Base-by-base conservation (phyloP, 2,329 filamentous ascomycete genomes). In the Thyridium curvatum region DNA sequence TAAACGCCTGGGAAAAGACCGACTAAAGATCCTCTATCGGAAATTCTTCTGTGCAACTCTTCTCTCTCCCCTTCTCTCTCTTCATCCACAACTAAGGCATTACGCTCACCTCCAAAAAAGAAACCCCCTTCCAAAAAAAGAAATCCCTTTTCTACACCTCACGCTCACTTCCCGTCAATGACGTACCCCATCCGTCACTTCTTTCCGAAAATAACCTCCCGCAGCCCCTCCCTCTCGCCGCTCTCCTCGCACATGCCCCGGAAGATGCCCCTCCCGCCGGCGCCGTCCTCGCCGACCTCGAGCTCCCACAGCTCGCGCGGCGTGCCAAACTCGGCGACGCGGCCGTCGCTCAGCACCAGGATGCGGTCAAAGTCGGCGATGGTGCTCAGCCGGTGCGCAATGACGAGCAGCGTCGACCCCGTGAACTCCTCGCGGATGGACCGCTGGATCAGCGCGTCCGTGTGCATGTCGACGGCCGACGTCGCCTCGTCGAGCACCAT, bases 401-500 rank as follows among this genome's bases (percentile, higher is more conserved):
- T 88, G 14, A 87, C 83, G 14, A 89, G 60, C 18, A 88, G 63
- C 1, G 84, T 87, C 31, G 74, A 75, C 44, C 77, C 77, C 1
- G 69, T 76, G 46, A 87, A 87, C 54, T 86, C 82, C 51, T 84
- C 77, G 16, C 83, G 71, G 48, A 89, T 87, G 37, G 72, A 79
- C 6, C 79, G 72, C 62, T 89, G 84, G 51, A 89, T 89, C 18
- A 86, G 70, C 1, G 72, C 65, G 54, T 90, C 85, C 0, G 85
- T 89, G 31, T 72, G 68, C 80, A 87, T 86, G 56, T 89, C 85
- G 3, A 90, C 84, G 0, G 85, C 84, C 3, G 77, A 82, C 0
- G 86, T 91, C 1, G 86, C 85, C 62, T 90, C 85, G 54, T 91
- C 85, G 2, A 90, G 72, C 2, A 90, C 78, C 75, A 91, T 84